Conservation (phyloP, 257 asterid genomes). For the Primulina huaijiensis region DNA sequence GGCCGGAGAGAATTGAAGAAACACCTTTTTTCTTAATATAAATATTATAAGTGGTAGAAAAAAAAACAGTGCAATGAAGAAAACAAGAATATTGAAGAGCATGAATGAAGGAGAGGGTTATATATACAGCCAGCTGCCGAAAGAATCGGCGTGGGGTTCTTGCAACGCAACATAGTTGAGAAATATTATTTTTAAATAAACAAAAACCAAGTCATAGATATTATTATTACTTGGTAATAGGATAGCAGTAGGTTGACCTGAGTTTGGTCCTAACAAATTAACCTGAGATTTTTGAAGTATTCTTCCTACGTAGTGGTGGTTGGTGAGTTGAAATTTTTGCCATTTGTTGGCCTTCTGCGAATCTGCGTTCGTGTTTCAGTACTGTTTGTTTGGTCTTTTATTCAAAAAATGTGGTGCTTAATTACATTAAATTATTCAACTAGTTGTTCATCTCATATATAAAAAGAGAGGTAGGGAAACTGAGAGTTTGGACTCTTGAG, state of each 20-base stretch:
- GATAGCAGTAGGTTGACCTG: constrained; percentile 28
- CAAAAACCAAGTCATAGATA: constrained; percentile 26
- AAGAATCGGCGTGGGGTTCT: background rate
- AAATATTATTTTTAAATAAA: background rate
- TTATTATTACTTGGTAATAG: background rate
- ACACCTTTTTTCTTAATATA: background rate
- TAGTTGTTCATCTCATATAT: too few species aligned
- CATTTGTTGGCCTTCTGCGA: constrained; percentile 16
- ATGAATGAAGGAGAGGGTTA: background rate
- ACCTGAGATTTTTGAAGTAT: background rate
- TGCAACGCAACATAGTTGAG: background rate
- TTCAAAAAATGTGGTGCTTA: background rate
- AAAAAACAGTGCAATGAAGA: background rate
- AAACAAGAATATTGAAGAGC: constrained; percentile 13
- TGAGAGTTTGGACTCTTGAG: too few species aligned
- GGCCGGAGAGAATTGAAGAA: background rate
- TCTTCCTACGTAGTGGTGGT: constrained; percentile 13
- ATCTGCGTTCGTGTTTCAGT: background rate
- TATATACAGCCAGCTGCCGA: constrained; percentile 22
- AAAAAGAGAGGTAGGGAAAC: too few species aligned
- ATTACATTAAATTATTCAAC: too few species aligned
- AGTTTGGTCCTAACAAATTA: constrained; percentile 23
- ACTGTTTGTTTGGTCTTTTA: background rate
- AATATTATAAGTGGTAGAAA: background rate
- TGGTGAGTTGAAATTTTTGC: constrained; percentile 33